Percentiles rank a stretch among this genome's conserved stretches.
phyloP scores from a whole-genome alignment of 2,329 filamentous ascomycete species.

The Xylaria sp. region DNA sequence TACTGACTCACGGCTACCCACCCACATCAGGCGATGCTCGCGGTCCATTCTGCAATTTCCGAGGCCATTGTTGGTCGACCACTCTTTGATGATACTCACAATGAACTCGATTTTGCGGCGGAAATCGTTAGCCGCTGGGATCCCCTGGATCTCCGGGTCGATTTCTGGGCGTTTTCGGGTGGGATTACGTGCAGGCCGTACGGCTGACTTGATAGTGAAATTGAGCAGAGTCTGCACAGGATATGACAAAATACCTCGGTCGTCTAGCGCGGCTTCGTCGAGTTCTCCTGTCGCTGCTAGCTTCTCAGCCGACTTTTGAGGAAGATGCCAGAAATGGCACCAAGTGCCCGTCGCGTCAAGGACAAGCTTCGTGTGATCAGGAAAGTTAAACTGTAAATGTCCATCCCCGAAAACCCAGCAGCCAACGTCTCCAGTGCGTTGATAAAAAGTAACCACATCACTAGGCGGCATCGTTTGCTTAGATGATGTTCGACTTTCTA shows the following conservation, averaged over 20 bases:
- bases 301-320: slow-evolving; percentile 73
- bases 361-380: slow-evolving; percentile 87
- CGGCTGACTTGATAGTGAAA: slow-evolving; percentile 62
- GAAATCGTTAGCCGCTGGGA: slow-evolving; percentile 78
- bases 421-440: slow-evolving; percentile 81
- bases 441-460: slow-evolving; percentile 81
- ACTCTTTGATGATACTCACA: slow-evolving; percentile 73
- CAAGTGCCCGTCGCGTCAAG: slow-evolving; percentile 78
- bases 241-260: slow-evolving; percentile 76
- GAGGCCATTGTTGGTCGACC: slow-evolving; percentile 75
- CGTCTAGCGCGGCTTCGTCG: slow-evolving; percentile 74
- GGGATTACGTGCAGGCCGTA: slow-evolving; percentile 54
- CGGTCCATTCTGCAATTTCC: slow-evolving; percentile 71
- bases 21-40: slow-evolving; percentile 66
- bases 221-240: slow-evolving; percentile 79
- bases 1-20: slow-evolving; percentile 65
- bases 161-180: slow-evolving; percentile 68
- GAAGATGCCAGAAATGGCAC: slow-evolving; percentile 81
- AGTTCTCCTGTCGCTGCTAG: slow-evolving; percentile 74
- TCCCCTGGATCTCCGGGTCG: slow-evolving; percentile 66
- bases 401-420: slow-evolving; percentile 86
- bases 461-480: slow-evolving; percentile 56
- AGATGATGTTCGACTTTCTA: slow-evolving; percentile 53
- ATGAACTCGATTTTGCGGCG: slow-evolving; percentile 80
- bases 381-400: slow-evolving; percentile 87